Evolutionary conservation across 1,139 yeast species (phyloP).

Genomic region (Yamadazyma kanchanaburiensis): DNA sequence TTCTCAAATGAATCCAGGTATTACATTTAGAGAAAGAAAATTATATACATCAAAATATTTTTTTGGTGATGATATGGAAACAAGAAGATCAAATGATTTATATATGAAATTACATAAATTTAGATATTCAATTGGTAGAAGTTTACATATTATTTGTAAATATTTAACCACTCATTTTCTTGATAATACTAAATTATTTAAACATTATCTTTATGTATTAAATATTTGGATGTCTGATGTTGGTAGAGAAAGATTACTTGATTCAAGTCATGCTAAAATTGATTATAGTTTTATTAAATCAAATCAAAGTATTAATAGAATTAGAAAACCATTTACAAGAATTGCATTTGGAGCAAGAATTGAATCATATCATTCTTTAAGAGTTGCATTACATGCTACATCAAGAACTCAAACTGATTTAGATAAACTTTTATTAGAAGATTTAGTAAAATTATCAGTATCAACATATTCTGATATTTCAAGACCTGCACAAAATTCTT

Average conservation of each 20-base stretch:
- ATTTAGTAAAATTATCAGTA: conserved; percentile 64
- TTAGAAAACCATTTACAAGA: conserved; percentile 75
- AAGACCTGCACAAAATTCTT: conserved; percentile 65
- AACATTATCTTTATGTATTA: conserved; percentile 61
- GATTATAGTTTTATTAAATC: conserved; percentile 33
- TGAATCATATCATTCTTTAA: conserved; percentile 72
- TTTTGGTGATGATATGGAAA: conserved; percentile 49
- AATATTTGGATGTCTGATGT: conserved; percentile 85
- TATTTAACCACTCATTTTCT: conserved; percentile 50
- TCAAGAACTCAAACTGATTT: conserved; percentile 67
- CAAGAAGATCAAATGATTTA: conserved; percentile 46
- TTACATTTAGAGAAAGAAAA: conserved; percentile 58
- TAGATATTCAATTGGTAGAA: conserved; percentile 61
- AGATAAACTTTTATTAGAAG: conserved; percentile 64
- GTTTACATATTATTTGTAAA: conserved; percentile 58
- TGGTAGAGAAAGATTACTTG: conserved; percentile 69
- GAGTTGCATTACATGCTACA: conserved; percentile 73
- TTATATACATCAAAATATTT: conserved; percentile 57
- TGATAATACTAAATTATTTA: conserved; percentile 69
- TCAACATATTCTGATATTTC: conserved; percentile 73
- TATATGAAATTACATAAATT: conserved; percentile 62
- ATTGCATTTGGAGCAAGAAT: conserved; percentile 73
- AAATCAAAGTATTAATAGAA: conserved; percentile 40
- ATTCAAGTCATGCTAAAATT: conserved; percentile 45
- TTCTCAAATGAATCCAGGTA: conserved; percentile 41